Conservation (phyloP, 257 asterid genomes). For the Solanum verrucosum region DNA sequence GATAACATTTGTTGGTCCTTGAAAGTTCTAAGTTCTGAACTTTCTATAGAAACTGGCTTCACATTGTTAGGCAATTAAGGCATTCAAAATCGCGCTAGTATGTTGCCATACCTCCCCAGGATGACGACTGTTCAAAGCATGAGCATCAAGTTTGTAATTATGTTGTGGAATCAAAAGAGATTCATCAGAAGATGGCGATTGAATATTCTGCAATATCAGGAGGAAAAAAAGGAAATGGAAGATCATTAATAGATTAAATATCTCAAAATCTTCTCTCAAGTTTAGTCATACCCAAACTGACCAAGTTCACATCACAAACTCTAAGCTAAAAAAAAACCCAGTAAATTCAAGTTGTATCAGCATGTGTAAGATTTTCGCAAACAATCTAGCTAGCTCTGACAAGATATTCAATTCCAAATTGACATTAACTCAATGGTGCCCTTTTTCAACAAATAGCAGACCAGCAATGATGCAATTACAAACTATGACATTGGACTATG, state of each 20-base stretch:
- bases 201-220: constrained; percentile 46
- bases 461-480: background rate
- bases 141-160: constrained; percentile 88
- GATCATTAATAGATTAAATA: background rate
- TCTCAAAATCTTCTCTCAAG: background rate
- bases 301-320: background rate
- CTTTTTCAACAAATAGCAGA: background rate
- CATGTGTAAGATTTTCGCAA: background rate
- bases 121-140: constrained; percentile 78
- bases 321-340: background rate
- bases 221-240: background rate
- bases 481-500: background rate
- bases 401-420: background rate
- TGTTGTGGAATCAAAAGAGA: constrained; percentile 89
- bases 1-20: background rate
- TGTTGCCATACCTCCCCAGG: constrained; percentile 81
- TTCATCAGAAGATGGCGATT: constrained; percentile 63
- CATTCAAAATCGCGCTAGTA: background rate
- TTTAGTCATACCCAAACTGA: background rate
- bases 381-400: background rate
- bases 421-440: background rate
- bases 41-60: background rate
- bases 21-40: background rate
- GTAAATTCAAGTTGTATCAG: background rate
- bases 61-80: background rate